Conservation (phyloP, 345 rosid genomes). For the Abelmoschus esculentus region DNA sequence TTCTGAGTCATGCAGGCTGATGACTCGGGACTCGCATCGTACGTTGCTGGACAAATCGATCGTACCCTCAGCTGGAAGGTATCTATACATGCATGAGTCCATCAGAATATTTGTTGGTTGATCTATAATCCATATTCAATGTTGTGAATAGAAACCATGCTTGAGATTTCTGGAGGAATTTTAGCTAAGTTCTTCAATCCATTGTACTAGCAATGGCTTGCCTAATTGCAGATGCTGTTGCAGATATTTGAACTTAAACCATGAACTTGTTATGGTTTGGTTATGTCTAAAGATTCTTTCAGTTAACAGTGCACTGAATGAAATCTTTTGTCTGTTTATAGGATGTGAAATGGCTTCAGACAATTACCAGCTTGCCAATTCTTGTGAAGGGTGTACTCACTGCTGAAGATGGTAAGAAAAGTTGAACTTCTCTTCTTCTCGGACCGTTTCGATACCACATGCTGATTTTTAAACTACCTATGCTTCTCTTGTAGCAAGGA, state of each 20-base stretch:
- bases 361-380: slow-evolving; percentile 63
- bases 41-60: slow-evolving; percentile 89
- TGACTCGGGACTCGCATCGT: slow-evolving; percentile 81
- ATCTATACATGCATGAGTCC: background rate
- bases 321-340: too few relatives aligned
- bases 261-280: too few relatives aligned
- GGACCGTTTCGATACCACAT: background rate
- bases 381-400: too few relatives aligned
- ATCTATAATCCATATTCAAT: too few relatives aligned
- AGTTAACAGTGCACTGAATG: too few relatives aligned
- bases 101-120: background rate
- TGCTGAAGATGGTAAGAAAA: slow-evolving; percentile 14
- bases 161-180: too few relatives aligned
- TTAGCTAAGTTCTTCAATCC: too few relatives aligned
- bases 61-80: slow-evolving; percentile 90
- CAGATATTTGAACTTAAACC: too few relatives aligned
- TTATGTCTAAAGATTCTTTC: too few relatives aligned
- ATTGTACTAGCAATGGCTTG: too few relatives aligned
- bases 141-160: too few relatives aligned
- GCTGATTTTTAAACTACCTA: background rate
- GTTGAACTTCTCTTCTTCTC: slow-evolving; percentile 25
- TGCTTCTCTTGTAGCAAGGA: slow-evolving; percentile 44
- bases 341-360: slow-evolving; percentile 11
- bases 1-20: slow-evolving; percentile 35
- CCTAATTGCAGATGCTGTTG: too few relatives aligned